Evolutionary conservation across 176 grass and related monocot species (phyloP), one percentile per base, ranked within the genome.

Genomic region (Cenchrus americanus): DNA sequence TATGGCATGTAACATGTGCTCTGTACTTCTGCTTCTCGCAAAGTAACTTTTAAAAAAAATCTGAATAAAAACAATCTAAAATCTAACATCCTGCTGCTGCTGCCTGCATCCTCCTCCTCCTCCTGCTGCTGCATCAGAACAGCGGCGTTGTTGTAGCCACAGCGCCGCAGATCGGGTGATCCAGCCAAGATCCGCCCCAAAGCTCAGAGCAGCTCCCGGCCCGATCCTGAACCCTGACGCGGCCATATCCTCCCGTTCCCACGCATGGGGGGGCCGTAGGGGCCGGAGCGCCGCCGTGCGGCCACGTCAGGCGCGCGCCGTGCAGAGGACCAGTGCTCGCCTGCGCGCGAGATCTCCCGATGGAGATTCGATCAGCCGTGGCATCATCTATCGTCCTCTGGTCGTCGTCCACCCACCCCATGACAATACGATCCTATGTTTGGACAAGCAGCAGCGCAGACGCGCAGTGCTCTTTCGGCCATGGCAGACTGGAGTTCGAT

Each of bases 131-230:
- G 15, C 61, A 30, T n/a, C 49, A 21, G 14, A 42, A 63, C 73
- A 66, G 64, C 3, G 8, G 41, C 2, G 5, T 24, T 10, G 10
- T 55, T 66, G 84, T 61, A 67, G 74, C 51, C 67, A 90, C 84
- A 83, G 80, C 7, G n/a, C 66, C n/a, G 47, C 60, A 26, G 84
- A 87, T 90, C 75, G 60, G n/a, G 70, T 6, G 58, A 85, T 89
- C 87, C 76, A 32, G 69, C 84, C 41, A 87, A 80, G 89, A 90
- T 90, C 34, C 18, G 63, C 32, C 44, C 42, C 46, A 14, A 65
- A 55, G 41, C 71, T 19, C 55, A 22, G 63, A 51, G 55, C 19
- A n/a, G n/a, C n/a, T n/a, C n/a, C n/a, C n/a, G n/a, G 8, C 55
- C 54, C 55, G 18, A 66, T 26, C 26, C 72, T 24, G n/a, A 37